phyloP scores from a whole-genome alignment of 2,329 filamentous ascomycete species.

The Corynespora cassiicola region DNA sequence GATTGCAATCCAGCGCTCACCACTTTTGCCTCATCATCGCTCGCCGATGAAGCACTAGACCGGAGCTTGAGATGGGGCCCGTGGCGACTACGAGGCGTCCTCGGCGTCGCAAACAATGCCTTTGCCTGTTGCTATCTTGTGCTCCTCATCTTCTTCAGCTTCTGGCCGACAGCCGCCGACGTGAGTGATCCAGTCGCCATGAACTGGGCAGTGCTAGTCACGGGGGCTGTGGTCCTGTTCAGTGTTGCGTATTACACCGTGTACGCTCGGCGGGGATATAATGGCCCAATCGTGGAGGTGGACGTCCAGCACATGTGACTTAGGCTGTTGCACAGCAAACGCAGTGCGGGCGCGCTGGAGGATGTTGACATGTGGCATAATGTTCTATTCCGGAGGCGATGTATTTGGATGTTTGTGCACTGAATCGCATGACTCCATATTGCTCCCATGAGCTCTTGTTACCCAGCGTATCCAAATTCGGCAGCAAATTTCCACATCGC shows the following conservation, averaged over 20 bases:
- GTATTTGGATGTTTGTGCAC: too few species aligned
- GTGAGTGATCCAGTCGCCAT: constrained; percentile 26
- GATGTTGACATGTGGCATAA: neutral
- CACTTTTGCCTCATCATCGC: constrained; percentile 23
- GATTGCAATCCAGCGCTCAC: constrained; percentile 24
- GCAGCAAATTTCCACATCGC: too few species aligned
- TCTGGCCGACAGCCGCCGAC: constrained; percentile 34
- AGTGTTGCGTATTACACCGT: constrained; percentile 39
- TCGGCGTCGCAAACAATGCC: constrained; percentile 39
- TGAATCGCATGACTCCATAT: too few species aligned
- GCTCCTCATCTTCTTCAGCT: constrained; percentile 44
- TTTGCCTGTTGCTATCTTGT: constrained; percentile 39
- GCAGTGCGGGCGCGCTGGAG: constrained; percentile 1
- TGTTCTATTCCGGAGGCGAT: too few species aligned
- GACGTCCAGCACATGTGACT: too few species aligned
- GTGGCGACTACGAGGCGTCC: constrained; percentile 37
- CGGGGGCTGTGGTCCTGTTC: constrained; percentile 32
- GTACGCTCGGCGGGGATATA: constrained; percentile 38
- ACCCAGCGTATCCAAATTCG: too few species aligned
- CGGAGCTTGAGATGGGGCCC: constrained; percentile 39
- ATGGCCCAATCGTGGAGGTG: constrained; percentile 40
- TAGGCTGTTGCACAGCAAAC: too few species aligned
- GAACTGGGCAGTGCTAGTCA: constrained; percentile 44
- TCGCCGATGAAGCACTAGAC: constrained; percentile 26
- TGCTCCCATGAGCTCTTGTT: too few species aligned